Conservation (phyloP, 2,329 filamentous ascomycete species). For the Ophiostoma populinum region DNA sequence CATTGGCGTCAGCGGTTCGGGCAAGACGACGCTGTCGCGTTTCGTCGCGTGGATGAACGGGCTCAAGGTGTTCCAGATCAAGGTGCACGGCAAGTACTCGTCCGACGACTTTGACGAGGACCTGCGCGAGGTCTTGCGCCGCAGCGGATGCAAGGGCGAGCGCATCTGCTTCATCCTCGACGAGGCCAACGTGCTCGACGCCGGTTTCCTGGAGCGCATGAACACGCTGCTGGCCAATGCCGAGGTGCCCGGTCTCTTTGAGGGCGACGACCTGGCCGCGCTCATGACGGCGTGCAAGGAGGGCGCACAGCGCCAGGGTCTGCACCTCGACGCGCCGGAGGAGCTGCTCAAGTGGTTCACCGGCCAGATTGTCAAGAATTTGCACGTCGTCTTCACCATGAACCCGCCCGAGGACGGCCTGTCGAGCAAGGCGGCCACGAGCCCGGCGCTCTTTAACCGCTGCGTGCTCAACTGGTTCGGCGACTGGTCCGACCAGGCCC, state of each 20-base stretch:
- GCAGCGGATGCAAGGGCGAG: constrained; percentile 93
- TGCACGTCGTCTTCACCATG: constrained; percentile 99
- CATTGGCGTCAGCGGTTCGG: constrained; percentile 95
- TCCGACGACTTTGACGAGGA: constrained; percentile 98
- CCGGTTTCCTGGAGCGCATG: constrained; percentile 97
- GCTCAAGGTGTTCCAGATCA: constrained; percentile 97
- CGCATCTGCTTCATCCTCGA: constrained; percentile 99
- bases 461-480: constrained; percentile 99
- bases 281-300: constrained; percentile 99
- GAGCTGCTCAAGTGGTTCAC: constrained; percentile 99
- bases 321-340: constrained; percentile 91
- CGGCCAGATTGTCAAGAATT: constrained; percentile 94
- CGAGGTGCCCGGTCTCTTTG: constrained; percentile 96
- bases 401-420: constrained; percentile 93
- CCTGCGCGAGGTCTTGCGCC: constrained; percentile 76
- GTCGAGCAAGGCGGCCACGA: constrained; percentile 90
- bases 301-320: constrained; percentile 85
- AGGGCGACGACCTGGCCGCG: constrained; percentile 96
- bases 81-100: constrained; percentile 97
- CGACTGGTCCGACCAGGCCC: constrained; percentile 97
- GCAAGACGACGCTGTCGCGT: constrained; percentile 92
- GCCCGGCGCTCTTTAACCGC: constrained; percentile 94
- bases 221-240: constrained; percentile 97
- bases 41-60: constrained; percentile 99
- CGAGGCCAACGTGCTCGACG: constrained; percentile 95